Evolutionary conservation across 192 early-diverging fungal species (phyloP), one percentile per base, ranked within the genome.

Genomic region (Neocallimastix lanati): DNA sequence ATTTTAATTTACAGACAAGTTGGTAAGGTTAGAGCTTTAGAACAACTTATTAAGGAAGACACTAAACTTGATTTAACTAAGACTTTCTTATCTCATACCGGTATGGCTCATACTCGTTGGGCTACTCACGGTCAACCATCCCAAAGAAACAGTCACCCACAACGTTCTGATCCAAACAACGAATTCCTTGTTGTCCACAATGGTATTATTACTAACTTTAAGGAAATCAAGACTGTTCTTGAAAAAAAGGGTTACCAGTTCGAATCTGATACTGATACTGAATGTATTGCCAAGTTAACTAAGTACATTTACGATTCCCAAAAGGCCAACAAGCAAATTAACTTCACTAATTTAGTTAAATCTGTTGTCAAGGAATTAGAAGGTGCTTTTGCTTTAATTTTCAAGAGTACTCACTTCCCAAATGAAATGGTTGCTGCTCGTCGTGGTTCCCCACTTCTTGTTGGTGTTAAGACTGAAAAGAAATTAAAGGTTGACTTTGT

Each of bases 171-270:
- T 87, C 85, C 88, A 80, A 88, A 88, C 79, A 93, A 91, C 86
- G 95, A 96, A 84, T 99, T 99, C 82, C 91, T 92, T 29, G 93
- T 99, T 28, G 97, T 99, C 36, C 97, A 99, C 89, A 99, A 99
- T 84, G 97, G 97, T 81, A 98, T 99, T 88, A 98, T 99, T 84
- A 99, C 96, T 84, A 99, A 99, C 94, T 98, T 97, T 91, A 96
- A 96, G 88, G 96, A 99, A 86, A 88, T 99, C 83, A 91, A 93
- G 85, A 92, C 93, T 7, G 91, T 99, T 29, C 88, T 99, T 76
- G 91, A 93, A 84, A 98, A 96, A 90, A 96, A 96, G 90, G 96
- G 96, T 79, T 98, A 95, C 85, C 82, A 83, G 12, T 99, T 99
- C 83, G 95, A 97, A 86, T 89, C 90, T 36, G 98, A 99, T 82